Evolutionary conservation across 2,329 filamentous ascomycete species (phyloP).

Genomic region (Cercospora berteroae): DNA sequence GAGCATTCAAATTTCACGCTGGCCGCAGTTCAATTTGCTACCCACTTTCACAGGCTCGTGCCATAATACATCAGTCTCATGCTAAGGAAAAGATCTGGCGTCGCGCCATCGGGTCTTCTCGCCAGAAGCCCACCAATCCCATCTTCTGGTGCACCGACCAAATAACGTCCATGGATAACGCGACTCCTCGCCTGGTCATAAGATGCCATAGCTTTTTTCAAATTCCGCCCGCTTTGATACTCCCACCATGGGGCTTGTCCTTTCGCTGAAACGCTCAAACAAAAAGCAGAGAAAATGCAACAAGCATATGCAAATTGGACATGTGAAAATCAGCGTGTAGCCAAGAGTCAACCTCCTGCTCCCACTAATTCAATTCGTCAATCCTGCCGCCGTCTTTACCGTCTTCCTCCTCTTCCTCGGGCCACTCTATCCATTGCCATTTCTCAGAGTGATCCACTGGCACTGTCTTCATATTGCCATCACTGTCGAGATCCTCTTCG

Average conservation of each 20-base stretch:
- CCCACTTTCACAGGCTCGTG: background rate
- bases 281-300: slow-evolving; percentile 10
- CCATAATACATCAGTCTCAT: slow-evolving; percentile 5
- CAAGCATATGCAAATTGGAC: slow-evolving; percentile 21
- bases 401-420: slow-evolving; percentile 20
- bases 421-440: slow-evolving; percentile 37
- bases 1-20: background rate
- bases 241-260: background rate
- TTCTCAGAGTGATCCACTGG: slow-evolving; percentile 30
- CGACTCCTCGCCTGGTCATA: slow-evolving; percentile 17
- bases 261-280: slow-evolving; percentile 26
- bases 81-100: slow-evolving; percentile 11
- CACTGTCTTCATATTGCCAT: slow-evolving; percentile 35
- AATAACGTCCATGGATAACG: background rate
- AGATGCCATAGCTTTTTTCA: slow-evolving; percentile 19
- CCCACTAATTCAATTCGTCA: slow-evolving; percentile 13
- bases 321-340: slow-evolving; percentile 23
- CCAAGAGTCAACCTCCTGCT: background rate
- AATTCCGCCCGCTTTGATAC: slow-evolving; percentile 3
- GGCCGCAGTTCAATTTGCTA: background rate
- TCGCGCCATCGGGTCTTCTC: slow-evolving; percentile 14
- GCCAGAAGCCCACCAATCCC: background rate
- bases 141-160: background rate
- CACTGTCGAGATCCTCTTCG: slow-evolving; percentile 35
- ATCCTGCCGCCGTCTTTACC: slow-evolving; percentile 4